These are phyloP conservation scores for Arbutus unedo DNA, from an alignment of 148 eudicot species.

Conservation along the genomic window DNA sequence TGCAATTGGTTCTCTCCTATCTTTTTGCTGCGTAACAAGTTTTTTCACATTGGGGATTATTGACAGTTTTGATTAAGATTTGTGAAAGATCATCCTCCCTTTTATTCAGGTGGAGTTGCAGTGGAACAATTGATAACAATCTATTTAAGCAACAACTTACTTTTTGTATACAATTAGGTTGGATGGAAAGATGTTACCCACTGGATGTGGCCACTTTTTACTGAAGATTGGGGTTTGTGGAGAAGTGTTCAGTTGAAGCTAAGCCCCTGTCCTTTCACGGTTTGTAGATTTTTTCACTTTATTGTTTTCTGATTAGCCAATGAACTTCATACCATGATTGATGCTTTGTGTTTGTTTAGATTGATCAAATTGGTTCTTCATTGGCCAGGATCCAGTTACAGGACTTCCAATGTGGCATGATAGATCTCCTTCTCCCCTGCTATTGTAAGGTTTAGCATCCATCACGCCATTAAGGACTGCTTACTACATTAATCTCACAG, in stretches of 20 bases:
- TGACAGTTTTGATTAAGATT: not conserved
- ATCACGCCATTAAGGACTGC: slow-evolving; percentile 17
- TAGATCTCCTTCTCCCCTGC: slow-evolving; percentile 60
- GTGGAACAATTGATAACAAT: not conserved
- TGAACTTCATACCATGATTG: not conserved
- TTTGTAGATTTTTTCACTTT: slow-evolving; percentile 21
- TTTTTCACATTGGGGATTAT: slow-evolving; percentile 5
- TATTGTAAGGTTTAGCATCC: slow-evolving; percentile 54
- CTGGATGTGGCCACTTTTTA: slow-evolving; percentile 98
- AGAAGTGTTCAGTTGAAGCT: slow-evolving; percentile 69
- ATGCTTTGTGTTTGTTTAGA: slow-evolving; percentile 5
- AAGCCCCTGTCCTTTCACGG: slow-evolving; percentile 80
- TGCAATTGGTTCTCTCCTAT: not conserved
- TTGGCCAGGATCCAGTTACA: slow-evolving; percentile 80
- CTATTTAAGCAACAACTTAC: not conserved
- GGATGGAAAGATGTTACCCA: slow-evolving; percentile 85
- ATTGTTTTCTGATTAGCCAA: not conserved
- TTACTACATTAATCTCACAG: not conserved
- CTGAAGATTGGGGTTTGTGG: slow-evolving; percentile 96
- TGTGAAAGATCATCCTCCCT: not conserved
- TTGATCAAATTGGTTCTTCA: slow-evolving; percentile 13
- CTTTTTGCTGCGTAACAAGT: not conserved
- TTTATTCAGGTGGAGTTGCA: slow-evolving; percentile 13
- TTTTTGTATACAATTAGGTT: slow-evolving; percentile 33
- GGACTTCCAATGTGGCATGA: slow-evolving; percentile 81